Base-by-base conservation (phyloP, 2,329 filamentous ascomycete genomes). In the Coniochaeta sp. region DNA sequence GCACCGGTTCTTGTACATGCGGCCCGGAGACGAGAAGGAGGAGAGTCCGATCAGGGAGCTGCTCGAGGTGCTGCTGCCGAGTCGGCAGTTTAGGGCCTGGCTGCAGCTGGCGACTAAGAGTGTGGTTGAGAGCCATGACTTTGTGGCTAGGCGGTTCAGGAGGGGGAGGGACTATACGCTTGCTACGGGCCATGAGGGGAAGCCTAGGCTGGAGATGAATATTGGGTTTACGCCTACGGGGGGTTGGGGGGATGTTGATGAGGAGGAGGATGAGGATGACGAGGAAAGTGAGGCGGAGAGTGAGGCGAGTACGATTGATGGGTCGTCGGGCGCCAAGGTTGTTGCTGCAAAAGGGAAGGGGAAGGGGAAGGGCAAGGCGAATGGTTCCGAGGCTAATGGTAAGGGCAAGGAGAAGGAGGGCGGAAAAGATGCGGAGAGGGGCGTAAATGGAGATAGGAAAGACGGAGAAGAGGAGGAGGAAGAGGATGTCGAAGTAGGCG, bases 161-260 rank as follows among this genome's bases (percentile, higher is more conserved):
- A 86, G 86, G 56, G 91, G 95, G 6, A 76, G 87, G 63, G 95
- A 99, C 75, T 99, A 99, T 72, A 96, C 93, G 2, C 84, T 99
- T 22, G 95, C 95, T 1, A 96, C 90, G 22, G 88, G 89, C 24
- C 91, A 96, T 70, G 88, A 85, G 38, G 86, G 86, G 60, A 83
- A 91, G 67, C 84, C 91, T 14, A 88, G 91, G 55, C 78, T 99
- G 3, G 95, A 99, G 73, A 82, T 97, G 58, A 96, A 91, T 61
- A 80, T 99, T 2, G 88, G 90, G 50, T 82, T 98, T 63, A 98
- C 95, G 4, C 92, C 95, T 0, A 92, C 88, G 0, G 74, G 79
- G 4, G 93, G 92, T 6, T 98, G 95, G 91, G 92, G 90, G 59
- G 88, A 87, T 61, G 86, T 88, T 3, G 85, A 81, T 0, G 81